Evolutionary conservation across 176 grass and related monocot genomes (phyloP).

Genomic region (Metroxylon sagu): DNA sequence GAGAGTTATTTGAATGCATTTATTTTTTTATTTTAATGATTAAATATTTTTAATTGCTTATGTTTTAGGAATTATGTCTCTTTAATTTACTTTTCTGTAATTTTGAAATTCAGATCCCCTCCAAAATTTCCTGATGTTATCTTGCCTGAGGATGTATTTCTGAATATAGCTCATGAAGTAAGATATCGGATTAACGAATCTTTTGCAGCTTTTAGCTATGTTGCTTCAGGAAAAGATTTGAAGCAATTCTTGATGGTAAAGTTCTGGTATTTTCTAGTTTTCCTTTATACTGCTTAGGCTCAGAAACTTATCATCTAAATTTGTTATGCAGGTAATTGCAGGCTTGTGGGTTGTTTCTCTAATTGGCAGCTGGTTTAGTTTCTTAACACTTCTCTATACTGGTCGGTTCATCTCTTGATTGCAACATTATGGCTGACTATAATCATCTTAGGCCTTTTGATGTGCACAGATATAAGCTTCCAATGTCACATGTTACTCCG

Average conservation of each 20-base stretch:
- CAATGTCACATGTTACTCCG: too few species aligned
- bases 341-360: slow-evolving; percentile 69
- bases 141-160: slow-evolving; percentile 48
- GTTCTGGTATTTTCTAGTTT: background rate
- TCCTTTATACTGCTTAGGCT: background rate
- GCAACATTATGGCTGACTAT: too few species aligned
- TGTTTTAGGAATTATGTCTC: too few species aligned
- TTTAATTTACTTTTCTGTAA: background rate
- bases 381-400: slow-evolving; percentile 69
- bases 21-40: too few species aligned
- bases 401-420: slow-evolving; percentile 24
- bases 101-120: slow-evolving; percentile 43
- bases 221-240: slow-evolving; percentile 72
- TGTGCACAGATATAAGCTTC: too few species aligned
- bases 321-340: slow-evolving; percentile 38
- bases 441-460: background rate
- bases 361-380: slow-evolving; percentile 75
- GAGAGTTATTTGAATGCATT: too few species aligned
- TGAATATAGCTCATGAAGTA: slow-evolving; percentile 35
- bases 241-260: slow-evolving; percentile 51
- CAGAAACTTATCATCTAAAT: background rate
- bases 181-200: slow-evolving; percentile 76
- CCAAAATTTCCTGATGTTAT: slow-evolving; percentile 65
- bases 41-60: too few species aligned
- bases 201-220: slow-evolving; percentile 51